phyloP scores from a whole-genome alignment of 371 early-diverging fungal genomes.

The Zopfochytrium polystomum region DNA sequence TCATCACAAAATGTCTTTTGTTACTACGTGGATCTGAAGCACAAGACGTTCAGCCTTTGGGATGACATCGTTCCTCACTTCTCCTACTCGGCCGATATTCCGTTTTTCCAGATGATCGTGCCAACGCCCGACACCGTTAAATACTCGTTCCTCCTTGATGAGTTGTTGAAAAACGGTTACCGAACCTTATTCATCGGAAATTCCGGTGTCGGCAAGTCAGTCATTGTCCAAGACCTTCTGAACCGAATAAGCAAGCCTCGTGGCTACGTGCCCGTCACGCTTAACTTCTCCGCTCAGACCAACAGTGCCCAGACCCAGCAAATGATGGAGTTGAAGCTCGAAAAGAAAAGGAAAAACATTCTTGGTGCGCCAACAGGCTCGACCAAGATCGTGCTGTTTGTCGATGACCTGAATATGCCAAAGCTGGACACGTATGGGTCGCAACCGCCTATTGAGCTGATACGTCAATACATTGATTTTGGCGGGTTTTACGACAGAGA shows the following conservation, averaged over 20 bases:
- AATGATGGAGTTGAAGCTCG: constrained; percentile 48
- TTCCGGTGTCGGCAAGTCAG: constrained; percentile 54
- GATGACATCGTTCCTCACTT: constrained; percentile 44
- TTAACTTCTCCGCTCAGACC: constrained; percentile 53
- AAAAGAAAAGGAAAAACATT: constrained; percentile 51
- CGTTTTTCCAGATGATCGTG: constrained; percentile 52
- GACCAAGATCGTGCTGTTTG: constrained; percentile 46
- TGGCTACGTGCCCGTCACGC: constrained; percentile 32
- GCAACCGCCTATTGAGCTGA: constrained; percentile 49
- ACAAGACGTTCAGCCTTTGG: constrained; percentile 37
- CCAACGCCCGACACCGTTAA: constrained; percentile 51
- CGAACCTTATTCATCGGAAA: constrained; percentile 43
- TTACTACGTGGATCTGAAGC: constrained; percentile 42
- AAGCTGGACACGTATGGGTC: constrained; percentile 53
- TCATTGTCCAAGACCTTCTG: constrained; percentile 45
- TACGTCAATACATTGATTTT: constrained; percentile 47
- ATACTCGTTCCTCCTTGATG: constrained; percentile 42
- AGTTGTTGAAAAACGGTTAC: constrained; percentile 30
- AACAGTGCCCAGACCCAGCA: constrained; percentile 45
- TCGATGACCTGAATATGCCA: constrained; percentile 57
- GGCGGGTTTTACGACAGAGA: constrained; percentile 52
- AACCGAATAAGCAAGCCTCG: constrained; percentile 35
- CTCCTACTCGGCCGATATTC: constrained; percentile 37
- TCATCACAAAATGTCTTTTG: constrained; percentile 35
- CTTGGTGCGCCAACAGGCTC: constrained; percentile 45